These are phyloP conservation scores for Sarocladiaceae sp. DNA, from an alignment of 2,329 filamentous ascomycete species.

Conservation along the genomic window DNA sequence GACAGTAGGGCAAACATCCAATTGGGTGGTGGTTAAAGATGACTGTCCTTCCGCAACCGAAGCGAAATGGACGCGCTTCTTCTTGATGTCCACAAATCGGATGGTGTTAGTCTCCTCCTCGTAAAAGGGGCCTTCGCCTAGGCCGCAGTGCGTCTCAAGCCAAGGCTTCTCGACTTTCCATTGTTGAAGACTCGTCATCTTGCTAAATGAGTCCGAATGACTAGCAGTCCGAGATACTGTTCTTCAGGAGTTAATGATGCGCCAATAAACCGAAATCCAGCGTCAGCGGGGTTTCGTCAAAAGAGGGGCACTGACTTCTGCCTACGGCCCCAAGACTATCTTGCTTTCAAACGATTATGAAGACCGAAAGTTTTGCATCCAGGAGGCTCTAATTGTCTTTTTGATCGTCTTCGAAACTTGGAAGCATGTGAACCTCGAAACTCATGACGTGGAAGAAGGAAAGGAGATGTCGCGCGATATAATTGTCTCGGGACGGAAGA, in stretches of 20 bases:
- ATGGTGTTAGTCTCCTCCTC: slow-evolving; percentile 58
- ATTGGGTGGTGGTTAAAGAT: slow-evolving; percentile 55
- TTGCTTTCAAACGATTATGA: too few species aligned
- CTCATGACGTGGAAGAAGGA: not conserved
- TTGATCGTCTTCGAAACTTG: too few species aligned
- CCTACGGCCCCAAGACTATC: too few species aligned
- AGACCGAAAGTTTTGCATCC: too few species aligned
- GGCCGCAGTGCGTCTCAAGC: slow-evolving; percentile 55
- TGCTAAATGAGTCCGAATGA: too few species aligned
- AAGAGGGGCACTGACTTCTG: too few species aligned
- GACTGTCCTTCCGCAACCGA: slow-evolving; percentile 56
- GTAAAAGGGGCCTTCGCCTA: slow-evolving; percentile 72
- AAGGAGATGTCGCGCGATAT: slow-evolving; percentile 10
- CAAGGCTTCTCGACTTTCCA: slow-evolving; percentile 49
- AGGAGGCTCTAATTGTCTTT: too few species aligned
- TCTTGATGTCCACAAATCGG: slow-evolving; percentile 79
- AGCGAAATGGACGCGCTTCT: slow-evolving; percentile 66
- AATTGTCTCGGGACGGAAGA: not conserved
- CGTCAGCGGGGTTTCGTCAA: too few species aligned
- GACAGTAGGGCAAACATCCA: slow-evolving; percentile 52
- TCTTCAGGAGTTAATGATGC: too few species aligned
- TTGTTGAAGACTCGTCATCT: slow-evolving; percentile 35
- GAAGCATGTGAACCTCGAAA: not conserved
- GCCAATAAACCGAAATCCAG: too few species aligned
- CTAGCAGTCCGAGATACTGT: too few species aligned